phyloP scores from a whole-genome alignment of 2,329 filamentous ascomycete genomes.

The Blumeria hordei region DNA sequence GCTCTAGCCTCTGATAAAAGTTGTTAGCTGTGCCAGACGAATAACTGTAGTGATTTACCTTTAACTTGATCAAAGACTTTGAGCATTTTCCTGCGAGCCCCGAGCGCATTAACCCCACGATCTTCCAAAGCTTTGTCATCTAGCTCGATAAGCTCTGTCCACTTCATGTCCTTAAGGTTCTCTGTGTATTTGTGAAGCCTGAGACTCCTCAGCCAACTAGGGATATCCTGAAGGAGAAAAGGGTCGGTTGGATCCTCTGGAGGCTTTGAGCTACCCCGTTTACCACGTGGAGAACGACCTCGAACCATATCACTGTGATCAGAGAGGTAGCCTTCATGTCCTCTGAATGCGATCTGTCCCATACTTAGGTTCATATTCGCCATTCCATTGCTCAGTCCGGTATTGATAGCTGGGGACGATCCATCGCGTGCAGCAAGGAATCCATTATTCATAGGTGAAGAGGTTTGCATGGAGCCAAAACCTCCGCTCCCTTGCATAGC shows the following conservation, averaged over 20 bases:
- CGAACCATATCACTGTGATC: constrained; percentile 82
- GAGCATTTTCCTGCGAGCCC: constrained; percentile 88
- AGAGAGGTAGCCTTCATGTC: constrained; percentile 69
- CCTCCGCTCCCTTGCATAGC: constrained; percentile 44
- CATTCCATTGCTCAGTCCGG: constrained; percentile 30
- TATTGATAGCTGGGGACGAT: constrained; percentile 36
- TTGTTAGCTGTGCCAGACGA: constrained; percentile 12
- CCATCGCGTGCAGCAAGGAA: constrained; percentile 78
- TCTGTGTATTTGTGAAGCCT: constrained; percentile 97
- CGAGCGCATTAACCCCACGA: constrained; percentile 80
- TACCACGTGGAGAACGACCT: constrained; percentile 74
- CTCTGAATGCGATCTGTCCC: constrained; percentile 42
- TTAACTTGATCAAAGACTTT: constrained; percentile 98
- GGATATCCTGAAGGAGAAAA: constrained; percentile 75
- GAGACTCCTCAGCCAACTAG: constrained; percentile 82
- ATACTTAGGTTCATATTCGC: constrained; percentile 35
- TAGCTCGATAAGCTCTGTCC: constrained; percentile 76
- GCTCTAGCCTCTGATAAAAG: constrained; percentile 36
- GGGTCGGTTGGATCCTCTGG: constrained; percentile 93
- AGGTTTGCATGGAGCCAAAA: constrained; percentile 44
- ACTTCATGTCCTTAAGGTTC: constrained; percentile 90
- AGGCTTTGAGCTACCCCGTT: constrained; percentile 85
- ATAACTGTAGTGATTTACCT: constrained; percentile 21
- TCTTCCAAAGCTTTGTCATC: constrained; percentile 86
- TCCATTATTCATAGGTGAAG: constrained; percentile 81